Percentiles rank a stretch among this genome's conserved stretches.
phyloP scores from a whole-genome alignment of 164 flowering plant genomes.

The Sextonia rubra region DNA sequence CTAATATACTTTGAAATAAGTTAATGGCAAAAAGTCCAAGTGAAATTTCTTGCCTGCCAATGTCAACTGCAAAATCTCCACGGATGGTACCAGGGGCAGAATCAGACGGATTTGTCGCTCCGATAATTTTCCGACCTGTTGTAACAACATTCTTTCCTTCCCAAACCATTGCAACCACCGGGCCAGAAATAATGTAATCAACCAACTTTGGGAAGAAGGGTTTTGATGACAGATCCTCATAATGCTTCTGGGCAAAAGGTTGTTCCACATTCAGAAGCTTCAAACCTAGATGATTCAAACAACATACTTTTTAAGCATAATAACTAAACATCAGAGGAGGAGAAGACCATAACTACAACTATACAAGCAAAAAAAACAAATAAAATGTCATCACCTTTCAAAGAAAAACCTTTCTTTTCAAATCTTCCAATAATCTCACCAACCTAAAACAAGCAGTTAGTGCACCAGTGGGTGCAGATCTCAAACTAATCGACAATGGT shows the following conservation, averaged over 20 bases:
- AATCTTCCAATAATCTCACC: slow-evolving; percentile 81
- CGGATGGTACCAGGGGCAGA: slow-evolving; percentile 97
- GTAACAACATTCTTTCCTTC: slow-evolving; percentile 80
- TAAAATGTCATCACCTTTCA: slow-evolving; percentile 50
- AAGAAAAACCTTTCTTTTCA: slow-evolving; percentile 81
- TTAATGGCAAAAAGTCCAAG: background rate
- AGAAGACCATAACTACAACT: background rate
- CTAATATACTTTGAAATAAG: background rate
- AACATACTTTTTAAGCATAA: background rate
- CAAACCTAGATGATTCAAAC: slow-evolving; percentile 43
- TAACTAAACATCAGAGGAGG: background rate
- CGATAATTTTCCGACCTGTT: slow-evolving; percentile 86
- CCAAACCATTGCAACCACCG: slow-evolving; percentile 97
- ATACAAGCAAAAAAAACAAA: background rate
- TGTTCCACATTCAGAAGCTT: slow-evolving; percentile 69
- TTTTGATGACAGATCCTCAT: slow-evolving; percentile 69
- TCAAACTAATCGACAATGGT: background rate
- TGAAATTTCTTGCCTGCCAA: slow-evolving; percentile 61
- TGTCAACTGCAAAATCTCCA: slow-evolving; percentile 85
- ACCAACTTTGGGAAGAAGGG: slow-evolving; percentile 79
- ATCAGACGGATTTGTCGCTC: slow-evolving; percentile 85
- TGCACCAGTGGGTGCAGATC: background rate
- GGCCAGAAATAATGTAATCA: slow-evolving; percentile 86
- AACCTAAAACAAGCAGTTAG: slow-evolving; percentile 38
- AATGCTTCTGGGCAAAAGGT: slow-evolving; percentile 88